Conservation (phyloP, 345 rosid species). For the Euphorbia peplus region DNA sequence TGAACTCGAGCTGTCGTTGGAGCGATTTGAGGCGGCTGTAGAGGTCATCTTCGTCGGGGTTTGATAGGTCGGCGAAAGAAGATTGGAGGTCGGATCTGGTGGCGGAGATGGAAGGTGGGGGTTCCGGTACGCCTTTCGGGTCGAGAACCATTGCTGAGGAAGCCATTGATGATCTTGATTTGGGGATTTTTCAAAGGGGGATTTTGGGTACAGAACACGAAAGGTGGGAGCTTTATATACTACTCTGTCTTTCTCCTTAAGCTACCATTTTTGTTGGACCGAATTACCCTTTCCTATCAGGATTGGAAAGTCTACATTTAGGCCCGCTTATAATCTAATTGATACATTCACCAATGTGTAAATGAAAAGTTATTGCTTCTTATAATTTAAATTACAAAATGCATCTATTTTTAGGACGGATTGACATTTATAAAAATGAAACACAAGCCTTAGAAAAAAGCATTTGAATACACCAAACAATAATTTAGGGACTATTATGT, state of each 20-base stretch:
- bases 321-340: no score
- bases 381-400: no score
- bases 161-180: conserved; percentile 35
- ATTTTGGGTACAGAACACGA: not conserved
- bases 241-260: not conserved
- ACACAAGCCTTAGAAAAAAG: no score
- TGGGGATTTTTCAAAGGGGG: no score
- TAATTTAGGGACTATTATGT: no score
- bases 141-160: conserved; percentile 54
- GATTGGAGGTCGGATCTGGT: not conserved
- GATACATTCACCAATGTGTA: no score
- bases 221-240: not conserved
- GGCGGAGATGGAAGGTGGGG: conserved; percentile 22
- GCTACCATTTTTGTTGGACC: not conserved
- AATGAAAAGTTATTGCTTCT: no score
- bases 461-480: no score
- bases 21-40: conserved; percentile 75
- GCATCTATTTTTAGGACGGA: no score
- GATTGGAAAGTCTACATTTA: no score
- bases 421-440: no score
- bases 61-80: conserved; percentile 14
- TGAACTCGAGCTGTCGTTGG: conserved; percentile 81
- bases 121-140: conserved; percentile 42
- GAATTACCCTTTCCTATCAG: not conserved
- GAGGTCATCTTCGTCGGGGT: conserved; percentile 75